Conservation (phyloP, 768 basidiomycete species). For the Suillus discolor region DNA sequence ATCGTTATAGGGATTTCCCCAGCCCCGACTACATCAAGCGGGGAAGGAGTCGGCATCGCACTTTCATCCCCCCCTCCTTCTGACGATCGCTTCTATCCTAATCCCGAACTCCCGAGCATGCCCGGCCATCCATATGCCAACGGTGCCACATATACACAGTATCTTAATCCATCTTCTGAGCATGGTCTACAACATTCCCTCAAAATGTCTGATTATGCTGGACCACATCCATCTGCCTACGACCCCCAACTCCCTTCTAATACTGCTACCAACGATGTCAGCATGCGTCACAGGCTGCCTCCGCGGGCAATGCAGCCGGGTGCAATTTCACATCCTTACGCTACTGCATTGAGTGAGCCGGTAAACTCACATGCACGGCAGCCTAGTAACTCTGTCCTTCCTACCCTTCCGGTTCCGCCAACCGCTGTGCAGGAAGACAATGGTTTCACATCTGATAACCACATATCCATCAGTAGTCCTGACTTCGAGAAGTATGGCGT, state of each 20-base stretch:
- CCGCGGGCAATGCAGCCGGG: slow-evolving; percentile 28
- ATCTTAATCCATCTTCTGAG: background rate
- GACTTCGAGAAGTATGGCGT: slow-evolving; percentile 57
- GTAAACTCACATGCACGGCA: slow-evolving; percentile 54
- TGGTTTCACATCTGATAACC: slow-evolving; percentile 32
- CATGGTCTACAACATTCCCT: slow-evolving; percentile 18
- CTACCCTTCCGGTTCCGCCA: background rate
- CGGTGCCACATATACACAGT: slow-evolving; percentile 20
- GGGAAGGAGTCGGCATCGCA: slow-evolving; percentile 44
- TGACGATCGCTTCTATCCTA: slow-evolving; percentile 21
- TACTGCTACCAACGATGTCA: slow-evolving; percentile 29
- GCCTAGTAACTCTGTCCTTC: background rate
- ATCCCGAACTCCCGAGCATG: slow-evolving; percentile 20
- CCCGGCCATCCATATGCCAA: slow-evolving; percentile 42
- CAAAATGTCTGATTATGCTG: slow-evolving; percentile 39
- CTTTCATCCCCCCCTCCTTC: slow-evolving; percentile 38
- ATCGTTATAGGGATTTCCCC: slow-evolving; percentile 28
- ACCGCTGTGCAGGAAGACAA: background rate
- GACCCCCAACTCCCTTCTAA: slow-evolving; percentile 21
- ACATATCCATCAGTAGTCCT: slow-evolving; percentile 29
- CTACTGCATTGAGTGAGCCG: slow-evolving; percentile 37
- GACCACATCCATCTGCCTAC: slow-evolving; percentile 41
- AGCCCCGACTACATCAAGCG: slow-evolving; percentile 28
- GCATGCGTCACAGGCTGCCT: slow-evolving; percentile 39
- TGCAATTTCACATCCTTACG: slow-evolving; percentile 52